Percentiles rank a stretch among this genome's conserved stretches.
These are phyloP conservation scores for Umbelopsis sp. DNA, from an alignment of 371 early-diverging fungal genomes.

Conservation along the genomic window DNA sequence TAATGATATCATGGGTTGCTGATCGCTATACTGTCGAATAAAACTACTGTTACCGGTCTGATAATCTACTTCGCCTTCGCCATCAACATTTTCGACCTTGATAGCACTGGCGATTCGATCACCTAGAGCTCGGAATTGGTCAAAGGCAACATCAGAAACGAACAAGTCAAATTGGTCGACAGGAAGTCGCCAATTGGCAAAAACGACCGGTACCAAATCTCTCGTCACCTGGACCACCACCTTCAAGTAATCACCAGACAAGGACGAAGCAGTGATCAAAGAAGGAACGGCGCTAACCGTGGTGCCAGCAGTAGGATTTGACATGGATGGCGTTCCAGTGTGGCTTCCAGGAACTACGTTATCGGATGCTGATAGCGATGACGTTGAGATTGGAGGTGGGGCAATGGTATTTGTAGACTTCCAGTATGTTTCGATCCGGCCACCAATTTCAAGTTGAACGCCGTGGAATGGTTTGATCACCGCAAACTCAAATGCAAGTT, in stretches of 20 bases:
- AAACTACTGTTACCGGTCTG: conserved; percentile 43
- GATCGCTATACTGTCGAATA: conserved; percentile 39
- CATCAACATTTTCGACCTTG: conserved; percentile 24
- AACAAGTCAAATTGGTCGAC: conserved; percentile 61
- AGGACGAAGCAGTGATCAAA: conserved; percentile 79
- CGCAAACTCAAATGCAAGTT: conserved; percentile 80
- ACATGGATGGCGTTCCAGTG: conserved; percentile 21
- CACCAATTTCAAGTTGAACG: conserved; percentile 87
- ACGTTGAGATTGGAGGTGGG: conserved; percentile 23
- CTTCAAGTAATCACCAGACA: conserved; percentile 80
- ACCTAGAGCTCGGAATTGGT: conserved; percentile 59
- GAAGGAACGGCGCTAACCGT: conserved; percentile 62
- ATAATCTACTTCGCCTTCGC: conserved; percentile 31
- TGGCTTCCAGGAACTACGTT: background rate
- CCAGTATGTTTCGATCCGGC: conserved; percentile 96
- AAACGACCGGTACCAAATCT: conserved; percentile 90
- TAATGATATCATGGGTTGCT: conserved; percentile 66
- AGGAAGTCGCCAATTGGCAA: conserved; percentile 70
- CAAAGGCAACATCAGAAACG: conserved; percentile 62
- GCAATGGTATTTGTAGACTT: conserved; percentile 79
- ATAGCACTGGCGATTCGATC: conserved; percentile 20
- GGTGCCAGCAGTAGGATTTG: conserved; percentile 26
- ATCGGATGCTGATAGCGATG: conserved; percentile 22
- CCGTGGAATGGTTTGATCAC: conserved; percentile 89
- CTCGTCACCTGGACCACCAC: conserved; percentile 90